Evolutionary conservation across 2,329 filamentous ascomycete genomes (phyloP).

Genomic region (Aspergillus amoenus): DNA sequence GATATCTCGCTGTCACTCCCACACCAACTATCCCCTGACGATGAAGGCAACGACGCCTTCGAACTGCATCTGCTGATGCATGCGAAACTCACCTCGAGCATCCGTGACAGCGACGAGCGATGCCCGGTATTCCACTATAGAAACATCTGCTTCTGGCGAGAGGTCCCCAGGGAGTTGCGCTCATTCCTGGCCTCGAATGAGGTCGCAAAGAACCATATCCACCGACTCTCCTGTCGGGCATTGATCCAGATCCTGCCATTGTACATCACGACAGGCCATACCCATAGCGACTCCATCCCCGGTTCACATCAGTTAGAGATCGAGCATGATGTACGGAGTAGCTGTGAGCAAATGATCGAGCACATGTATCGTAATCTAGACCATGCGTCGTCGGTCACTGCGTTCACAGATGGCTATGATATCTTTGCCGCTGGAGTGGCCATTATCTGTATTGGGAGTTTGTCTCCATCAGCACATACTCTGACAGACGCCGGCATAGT

Average conservation of each 20-base stretch:
- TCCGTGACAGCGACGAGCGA: slow-evolving; percentile 9
- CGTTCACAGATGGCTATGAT: slow-evolving; percentile 20
- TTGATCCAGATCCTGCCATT: background rate
- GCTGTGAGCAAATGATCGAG: slow-evolving; percentile 16
- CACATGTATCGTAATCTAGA: slow-evolving; percentile 18
- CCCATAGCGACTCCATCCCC: background rate
- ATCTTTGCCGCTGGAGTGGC: slow-evolving; percentile 19
- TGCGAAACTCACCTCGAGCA: slow-evolving; percentile 19
- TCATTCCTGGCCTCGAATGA: background rate
- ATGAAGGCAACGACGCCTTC: background rate
- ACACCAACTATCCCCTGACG: background rate
- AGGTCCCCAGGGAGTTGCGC: background rate
- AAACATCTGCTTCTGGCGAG: slow-evolving; percentile 20
- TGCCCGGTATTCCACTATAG: slow-evolving; percentile 15
- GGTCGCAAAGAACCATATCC: background rate
- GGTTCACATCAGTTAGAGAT: background rate
- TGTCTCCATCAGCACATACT: background rate
- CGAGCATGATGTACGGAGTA: slow-evolving; percentile 6
- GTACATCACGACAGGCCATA: background rate
- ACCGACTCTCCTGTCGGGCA: slow-evolving; percentile 3
- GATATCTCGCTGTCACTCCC: slow-evolving; percentile 17
- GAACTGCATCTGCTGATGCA: slow-evolving; percentile 18
- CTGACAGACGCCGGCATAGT: background rate
- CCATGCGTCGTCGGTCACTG: slow-evolving; percentile 9
- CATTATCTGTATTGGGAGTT: slow-evolving; percentile 5